Percentiles rank a stretch among this genome's conserved stretches.
Evolutionary conservation across 163 green algal species (phyloP).

Genomic region (Prototheca cutis): DNA sequence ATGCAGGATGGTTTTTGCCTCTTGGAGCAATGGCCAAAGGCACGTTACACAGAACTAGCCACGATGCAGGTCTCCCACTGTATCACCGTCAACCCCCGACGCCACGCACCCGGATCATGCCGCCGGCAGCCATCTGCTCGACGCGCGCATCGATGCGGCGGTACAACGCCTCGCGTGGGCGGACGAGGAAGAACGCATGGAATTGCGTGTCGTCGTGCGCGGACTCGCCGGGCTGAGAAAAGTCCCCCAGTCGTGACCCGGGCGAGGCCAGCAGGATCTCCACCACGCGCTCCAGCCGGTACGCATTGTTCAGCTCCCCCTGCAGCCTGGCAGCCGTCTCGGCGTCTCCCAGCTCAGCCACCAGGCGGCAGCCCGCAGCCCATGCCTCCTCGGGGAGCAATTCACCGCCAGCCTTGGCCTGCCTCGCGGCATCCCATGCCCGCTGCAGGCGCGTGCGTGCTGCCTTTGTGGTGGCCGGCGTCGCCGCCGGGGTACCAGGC

Average conservation of each 20-base stretch:
- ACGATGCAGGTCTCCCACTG: too few species aligned
- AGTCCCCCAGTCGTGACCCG: constrained; percentile 13
- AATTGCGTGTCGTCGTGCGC: constrained; percentile 17
- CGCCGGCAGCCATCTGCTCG: constrained; percentile 67
- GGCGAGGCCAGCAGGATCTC: constrained; percentile 57
- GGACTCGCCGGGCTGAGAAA: not conserved
- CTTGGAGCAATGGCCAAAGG: too few species aligned
- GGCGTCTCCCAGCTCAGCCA: constrained; percentile 56
- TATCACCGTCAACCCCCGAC: not conserved
- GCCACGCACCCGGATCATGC: constrained; percentile 44
- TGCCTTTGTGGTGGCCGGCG: constrained; percentile 11
- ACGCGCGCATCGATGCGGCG: constrained; percentile 64
- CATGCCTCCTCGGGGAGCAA: constrained; percentile 48
- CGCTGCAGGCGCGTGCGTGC: constrained; percentile 22
- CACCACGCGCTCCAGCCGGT: constrained; percentile 72
- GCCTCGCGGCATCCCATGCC: constrained; percentile 22
- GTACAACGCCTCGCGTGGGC: constrained; percentile 65
- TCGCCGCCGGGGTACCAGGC: constrained; percentile 44
- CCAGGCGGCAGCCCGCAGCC: constrained; percentile 39
- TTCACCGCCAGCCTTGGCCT: not conserved
- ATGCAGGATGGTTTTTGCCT: too few species aligned
- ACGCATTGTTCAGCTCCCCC: constrained; percentile 82
- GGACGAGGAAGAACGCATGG: constrained; percentile 78
- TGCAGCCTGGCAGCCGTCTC: constrained; percentile 38
- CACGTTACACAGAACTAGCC: too few species aligned